Conservation (phyloP, 163 green algal genomes). For the Coccomyxa subellipsoidea region DNA sequence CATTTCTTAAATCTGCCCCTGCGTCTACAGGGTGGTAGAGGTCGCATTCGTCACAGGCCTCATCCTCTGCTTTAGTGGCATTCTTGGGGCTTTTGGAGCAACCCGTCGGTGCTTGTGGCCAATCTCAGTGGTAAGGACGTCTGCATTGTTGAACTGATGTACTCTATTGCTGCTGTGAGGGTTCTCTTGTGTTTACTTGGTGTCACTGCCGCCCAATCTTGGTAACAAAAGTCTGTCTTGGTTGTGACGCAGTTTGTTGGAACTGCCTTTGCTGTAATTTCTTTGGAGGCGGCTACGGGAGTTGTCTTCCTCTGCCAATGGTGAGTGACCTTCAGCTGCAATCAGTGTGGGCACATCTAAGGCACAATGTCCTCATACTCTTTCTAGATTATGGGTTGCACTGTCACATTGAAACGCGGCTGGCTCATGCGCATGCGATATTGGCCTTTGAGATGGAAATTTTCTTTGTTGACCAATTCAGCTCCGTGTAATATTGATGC, state of each 20-base stretch:
- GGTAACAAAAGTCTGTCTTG: not conserved
- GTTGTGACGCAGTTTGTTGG: not conserved
- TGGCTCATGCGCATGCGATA: no score
- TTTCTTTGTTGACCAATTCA: no score
- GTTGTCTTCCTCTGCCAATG: not conserved
- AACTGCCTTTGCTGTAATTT: not conserved
- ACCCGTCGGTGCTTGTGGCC: not conserved
- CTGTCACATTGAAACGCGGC: no score
- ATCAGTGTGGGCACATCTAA: no score
- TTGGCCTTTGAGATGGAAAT: no score
- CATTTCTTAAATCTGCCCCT: not conserved
- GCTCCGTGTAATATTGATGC: no score
- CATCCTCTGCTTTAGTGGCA: not conserved
- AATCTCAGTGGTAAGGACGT: not conserved
- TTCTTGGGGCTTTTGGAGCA: not conserved
- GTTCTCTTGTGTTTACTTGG: no score
- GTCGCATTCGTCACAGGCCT: not conserved
- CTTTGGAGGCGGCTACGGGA: not conserved
- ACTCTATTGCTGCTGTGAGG: no score
- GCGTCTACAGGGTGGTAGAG: not conserved
- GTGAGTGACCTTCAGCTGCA: no score
- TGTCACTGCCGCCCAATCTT: no score
- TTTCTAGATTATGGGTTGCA: no score
- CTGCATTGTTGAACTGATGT: not conserved
- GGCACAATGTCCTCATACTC: no score